A percentile compares a stretch with the other conserved stretches of the same genome.
These are phyloP conservation scores for Colletotrichum caudatum DNA, from an alignment of 2,329 filamentous ascomycete genomes.

Conservation along the genomic window DNA sequence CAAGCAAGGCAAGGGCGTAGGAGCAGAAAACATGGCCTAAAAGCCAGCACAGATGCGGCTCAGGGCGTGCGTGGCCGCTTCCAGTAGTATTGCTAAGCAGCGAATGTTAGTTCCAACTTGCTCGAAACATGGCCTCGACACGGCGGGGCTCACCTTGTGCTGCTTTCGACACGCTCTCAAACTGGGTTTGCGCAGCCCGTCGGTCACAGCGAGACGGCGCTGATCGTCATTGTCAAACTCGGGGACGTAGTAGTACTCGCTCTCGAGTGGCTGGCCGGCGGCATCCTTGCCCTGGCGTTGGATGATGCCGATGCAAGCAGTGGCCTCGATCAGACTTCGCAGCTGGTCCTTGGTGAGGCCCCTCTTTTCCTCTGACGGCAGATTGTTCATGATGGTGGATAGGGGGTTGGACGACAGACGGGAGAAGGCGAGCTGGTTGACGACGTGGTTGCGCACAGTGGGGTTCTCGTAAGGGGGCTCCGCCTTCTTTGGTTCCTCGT, in stretches of 20 bases:
- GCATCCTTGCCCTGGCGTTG: slow-evolving; percentile 93
- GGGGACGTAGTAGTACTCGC: slow-evolving; percentile 96
- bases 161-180: slow-evolving; percentile 91
- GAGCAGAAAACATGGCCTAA: slow-evolving; percentile 16
- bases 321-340: slow-evolving; percentile 77
- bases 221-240: slow-evolving; percentile 85
- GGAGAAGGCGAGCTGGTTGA: slow-evolving; percentile 96
- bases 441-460: slow-evolving; percentile 81
- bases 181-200: slow-evolving; percentile 88
- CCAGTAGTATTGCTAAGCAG: slow-evolving; percentile 75
- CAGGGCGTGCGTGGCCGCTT: slow-evolving; percentile 72
- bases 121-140: background rate
- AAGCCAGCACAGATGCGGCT: slow-evolving; percentile 37
- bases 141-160: slow-evolving; percentile 81
- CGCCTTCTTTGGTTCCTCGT: slow-evolving; percentile 29
- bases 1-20: slow-evolving; percentile 21
- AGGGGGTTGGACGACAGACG: slow-evolving; percentile 91
- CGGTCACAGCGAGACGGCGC: slow-evolving; percentile 84
- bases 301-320: slow-evolving; percentile 88
- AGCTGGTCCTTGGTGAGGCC: slow-evolving; percentile 73
- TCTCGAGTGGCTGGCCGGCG: slow-evolving; percentile 91
- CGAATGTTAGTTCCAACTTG: slow-evolving; percentile 41
- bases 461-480: slow-evolving; percentile 47
- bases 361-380: slow-evolving; percentile 75
- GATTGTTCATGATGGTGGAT: slow-evolving; percentile 87